Evolutionary conservation across 2,329 filamentous ascomycete species (phyloP), one percentile per base, ranked within the genome.

Genomic region (Monilinia fructicola): DNA sequence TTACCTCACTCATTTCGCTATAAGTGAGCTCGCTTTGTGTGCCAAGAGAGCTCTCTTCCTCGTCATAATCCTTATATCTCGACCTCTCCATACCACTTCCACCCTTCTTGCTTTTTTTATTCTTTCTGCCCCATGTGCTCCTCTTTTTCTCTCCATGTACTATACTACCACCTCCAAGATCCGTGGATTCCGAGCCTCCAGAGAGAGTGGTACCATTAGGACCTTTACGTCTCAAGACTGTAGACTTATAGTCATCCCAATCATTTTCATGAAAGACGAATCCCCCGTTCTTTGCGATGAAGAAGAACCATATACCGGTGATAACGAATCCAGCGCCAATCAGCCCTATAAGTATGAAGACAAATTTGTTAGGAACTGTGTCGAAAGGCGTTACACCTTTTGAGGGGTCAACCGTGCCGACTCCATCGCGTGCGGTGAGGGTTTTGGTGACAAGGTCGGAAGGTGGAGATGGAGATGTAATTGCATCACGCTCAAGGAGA

Each of bases 211-310:
- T 93, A 52, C 94, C 94, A 78, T 97, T 93, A 6, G 93, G 92
- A 0, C 93, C 93, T 74, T 90, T 93, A 64, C 93, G 90, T 53
- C 95, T 86, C 55, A 99, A 80, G 2, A 99, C 95, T 0, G 94
- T 97, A 1, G 90, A 90, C 78, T 98, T 98, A 86, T 99, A 99
- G 75, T 99, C 95, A 7, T 98, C 94, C 94, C 95, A 99, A 79
- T 99, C 95, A 46, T 87, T 83, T 70, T 96, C 81, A 56, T 85
- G 85, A 83, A 93, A 98, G 70, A 90, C 82, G 81, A 98, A 97
- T 18, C 95, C 95, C 69, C 95, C 95, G 73, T 98, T 97, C 80
- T 91, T 94, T 67, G 94, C 94, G 90, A 92, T 96, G 84, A 96
- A 96, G 85, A 99, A 98, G 84, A 99, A 97, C 93, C 95, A 99